A percentile compares a stretch with the other conserved stretches of the same genome.
Evolutionary conservation across 2,329 filamentous ascomycete genomes (phyloP).

Genomic region (Claviceps humidiphila): DNA sequence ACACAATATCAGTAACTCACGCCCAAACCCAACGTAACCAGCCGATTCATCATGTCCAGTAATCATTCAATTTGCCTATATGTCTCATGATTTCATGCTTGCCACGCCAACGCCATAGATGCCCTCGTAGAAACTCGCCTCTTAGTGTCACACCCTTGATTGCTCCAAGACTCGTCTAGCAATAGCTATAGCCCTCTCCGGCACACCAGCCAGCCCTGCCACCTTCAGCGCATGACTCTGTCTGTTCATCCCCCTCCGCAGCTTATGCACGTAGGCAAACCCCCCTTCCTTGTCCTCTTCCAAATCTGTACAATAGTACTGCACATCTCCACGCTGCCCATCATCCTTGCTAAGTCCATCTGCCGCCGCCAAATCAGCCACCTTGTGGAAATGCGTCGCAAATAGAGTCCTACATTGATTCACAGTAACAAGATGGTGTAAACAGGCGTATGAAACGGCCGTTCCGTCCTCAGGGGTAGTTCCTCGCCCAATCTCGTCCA

Average conservation of each 20-base stretch:
- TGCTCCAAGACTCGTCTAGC: conserved; percentile 44
- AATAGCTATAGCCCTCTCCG: conserved; percentile 54
- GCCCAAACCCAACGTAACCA: background rate
- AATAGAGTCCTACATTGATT: conserved; percentile 77
- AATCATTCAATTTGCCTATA: too few species aligned
- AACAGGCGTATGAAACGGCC: conserved; percentile 77
- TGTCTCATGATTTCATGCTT: background rate
- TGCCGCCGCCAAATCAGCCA: conserved; percentile 61
- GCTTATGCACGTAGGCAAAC: conserved; percentile 76
- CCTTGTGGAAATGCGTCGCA: conserved; percentile 82
- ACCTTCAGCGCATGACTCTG: conserved; percentile 90
- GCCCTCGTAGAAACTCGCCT: conserved; percentile 5
- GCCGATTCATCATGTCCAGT: background rate
- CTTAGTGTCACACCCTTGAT: background rate
- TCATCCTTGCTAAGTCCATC: conserved; percentile 28
- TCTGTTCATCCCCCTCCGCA: conserved; percentile 71
- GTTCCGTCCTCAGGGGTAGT: conserved; percentile 88
- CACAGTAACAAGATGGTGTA: conserved; percentile 67
- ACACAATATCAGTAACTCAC: too few species aligned
- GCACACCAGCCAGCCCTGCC: conserved; percentile 73
- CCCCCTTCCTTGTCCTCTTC: conserved; percentile 55
- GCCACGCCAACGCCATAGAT: too few species aligned
- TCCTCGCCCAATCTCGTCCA: conserved; percentile 94
- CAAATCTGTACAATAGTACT: conserved; percentile 81
- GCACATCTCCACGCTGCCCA: conserved; percentile 32